Conservation (phyloP, 768 basidiomycete genomes). For the Lentinula aciculospora region DNA sequence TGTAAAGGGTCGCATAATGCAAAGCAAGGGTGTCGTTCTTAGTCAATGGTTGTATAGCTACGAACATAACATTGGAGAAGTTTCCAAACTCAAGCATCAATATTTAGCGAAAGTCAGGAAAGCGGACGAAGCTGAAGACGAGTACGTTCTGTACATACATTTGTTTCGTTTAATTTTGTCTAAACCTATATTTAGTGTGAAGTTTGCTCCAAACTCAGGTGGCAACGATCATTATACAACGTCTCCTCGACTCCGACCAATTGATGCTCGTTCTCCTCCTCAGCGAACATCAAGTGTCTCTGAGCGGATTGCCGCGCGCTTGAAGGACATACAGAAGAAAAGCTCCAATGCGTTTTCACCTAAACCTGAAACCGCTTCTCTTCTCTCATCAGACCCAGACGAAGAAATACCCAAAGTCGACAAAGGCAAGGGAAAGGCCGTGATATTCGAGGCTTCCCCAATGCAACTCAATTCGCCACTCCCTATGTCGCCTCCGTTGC, state of each 20-base stretch:
- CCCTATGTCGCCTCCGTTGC: slow-evolving; percentile 55
- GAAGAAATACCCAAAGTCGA: slow-evolving; percentile 51
- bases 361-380: neutral
- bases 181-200: slow-evolving; percentile 47
- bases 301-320: slow-evolving; percentile 79
- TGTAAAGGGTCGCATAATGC: slow-evolving; percentile 53
- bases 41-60: slow-evolving; percentile 68
- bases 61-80: slow-evolving; percentile 62
- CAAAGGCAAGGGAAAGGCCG: slow-evolving; percentile 75
- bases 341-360: slow-evolving; percentile 23
- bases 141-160: slow-evolving; percentile 48
- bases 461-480: slow-evolving; percentile 46
- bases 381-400: slow-evolving; percentile 21
- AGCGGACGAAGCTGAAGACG: slow-evolving; percentile 92
- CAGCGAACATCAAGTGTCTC: slow-evolving; percentile 75
- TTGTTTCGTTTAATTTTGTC: slow-evolving; percentile 1
- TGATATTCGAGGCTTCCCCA: slow-evolving; percentile 27
- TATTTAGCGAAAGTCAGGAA: slow-evolving; percentile 75
- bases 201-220: slow-evolving; percentile 72
- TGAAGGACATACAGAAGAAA: slow-evolving; percentile 72
- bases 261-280: slow-evolving; percentile 44
- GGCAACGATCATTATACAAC: slow-evolving; percentile 70
- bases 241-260: slow-evolving; percentile 66
- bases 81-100: slow-evolving; percentile 66
- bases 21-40: slow-evolving; percentile 51